These are phyloP conservation scores for Linum trigynum DNA, from an alignment of 345 rosid species.

Conservation along the genomic window DNA sequence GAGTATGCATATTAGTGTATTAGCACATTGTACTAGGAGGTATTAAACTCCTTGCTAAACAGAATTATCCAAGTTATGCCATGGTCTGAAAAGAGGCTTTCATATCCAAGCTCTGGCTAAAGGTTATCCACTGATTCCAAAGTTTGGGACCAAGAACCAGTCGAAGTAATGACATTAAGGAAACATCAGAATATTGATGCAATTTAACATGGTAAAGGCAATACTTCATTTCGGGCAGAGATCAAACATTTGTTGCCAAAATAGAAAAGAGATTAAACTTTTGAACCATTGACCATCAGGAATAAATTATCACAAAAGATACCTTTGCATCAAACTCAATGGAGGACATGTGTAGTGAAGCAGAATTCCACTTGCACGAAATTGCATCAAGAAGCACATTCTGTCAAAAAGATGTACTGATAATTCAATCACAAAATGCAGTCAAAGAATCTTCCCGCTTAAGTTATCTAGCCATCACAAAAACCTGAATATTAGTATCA, in stretches of 20 bases:
- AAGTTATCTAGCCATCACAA: not conserved
- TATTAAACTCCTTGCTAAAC: not conserved
- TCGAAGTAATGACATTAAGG: not conserved
- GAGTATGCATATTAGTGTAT: not conserved
- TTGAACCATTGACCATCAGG: not conserved
- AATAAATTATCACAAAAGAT: slow-evolving; percentile 6
- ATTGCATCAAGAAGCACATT: slow-evolving; percentile 52
- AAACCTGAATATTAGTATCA: not conserved
- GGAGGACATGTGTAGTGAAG: slow-evolving; percentile 54
- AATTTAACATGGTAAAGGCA: not conserved
- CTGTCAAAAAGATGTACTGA: slow-evolving; percentile 22
- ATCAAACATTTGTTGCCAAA: not conserved
- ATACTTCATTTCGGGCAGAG: not conserved
- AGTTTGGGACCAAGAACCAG: not conserved
- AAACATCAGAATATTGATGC: not conserved
- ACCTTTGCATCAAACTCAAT: slow-evolving; percentile 82
- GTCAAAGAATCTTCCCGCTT: not conserved
- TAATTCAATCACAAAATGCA: not conserved
- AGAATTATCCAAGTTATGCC: not conserved
- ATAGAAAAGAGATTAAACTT: not conserved
- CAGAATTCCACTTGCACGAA: slow-evolving; percentile 45
- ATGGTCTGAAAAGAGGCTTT: not conserved
- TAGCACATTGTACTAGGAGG: not conserved
- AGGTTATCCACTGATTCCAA: not conserved
- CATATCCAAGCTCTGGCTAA: not conserved